Evolutionary conservation across 441 rosid genomes (phyloP).

Genomic region (Aquilaria agallochum): DNA sequence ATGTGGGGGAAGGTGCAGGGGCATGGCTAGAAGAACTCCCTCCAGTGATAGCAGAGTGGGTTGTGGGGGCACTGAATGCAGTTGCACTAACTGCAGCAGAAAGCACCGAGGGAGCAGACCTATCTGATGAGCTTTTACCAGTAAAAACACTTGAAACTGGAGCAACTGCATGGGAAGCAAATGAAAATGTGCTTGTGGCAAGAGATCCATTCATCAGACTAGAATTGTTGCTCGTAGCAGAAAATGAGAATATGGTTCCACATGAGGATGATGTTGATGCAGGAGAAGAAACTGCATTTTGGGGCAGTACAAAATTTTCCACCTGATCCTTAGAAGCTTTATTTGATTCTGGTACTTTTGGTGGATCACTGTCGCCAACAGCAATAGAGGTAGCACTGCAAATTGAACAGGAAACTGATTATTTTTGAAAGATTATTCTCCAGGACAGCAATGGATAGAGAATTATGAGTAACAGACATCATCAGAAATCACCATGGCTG

Average conservation of each 20-base stretch:
- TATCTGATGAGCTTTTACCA: conserved; percentile 27
- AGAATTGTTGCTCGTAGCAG: conserved; percentile 26
- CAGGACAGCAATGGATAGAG: background rate
- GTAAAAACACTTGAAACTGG: conserved; percentile 20
- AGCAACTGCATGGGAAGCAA: conserved; percentile 25
- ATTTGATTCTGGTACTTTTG: conserved; percentile 37
- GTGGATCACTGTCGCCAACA: conserved; percentile 27
- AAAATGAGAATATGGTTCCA: conserved; percentile 40
- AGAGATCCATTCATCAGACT: conserved; percentile 41
- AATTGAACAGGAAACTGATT: background rate
- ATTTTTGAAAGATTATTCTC: background rate
- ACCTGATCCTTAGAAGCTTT: conserved; percentile 28
- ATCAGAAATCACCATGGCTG: too few species aligned
- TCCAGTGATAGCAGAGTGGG: conserved; percentile 17
- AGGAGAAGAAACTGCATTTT: conserved; percentile 27
- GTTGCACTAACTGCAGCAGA: conserved; percentile 18
- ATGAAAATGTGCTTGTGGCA: conserved; percentile 28
- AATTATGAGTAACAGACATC: too few species aligned
- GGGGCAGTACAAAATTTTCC: conserved; percentile 26
- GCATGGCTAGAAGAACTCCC: conserved; percentile 15
- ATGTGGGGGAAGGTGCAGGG: conserved; percentile 19
- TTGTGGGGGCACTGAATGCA: conserved; percentile 15
- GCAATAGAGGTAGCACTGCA: conserved; percentile 38
- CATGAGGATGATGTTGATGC: conserved; percentile 28
- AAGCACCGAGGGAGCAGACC: conserved; percentile 17